These are phyloP conservation scores for Anisodus acutangulus DNA, from an alignment of 257 asterid genomes.

Conservation along the genomic window DNA sequence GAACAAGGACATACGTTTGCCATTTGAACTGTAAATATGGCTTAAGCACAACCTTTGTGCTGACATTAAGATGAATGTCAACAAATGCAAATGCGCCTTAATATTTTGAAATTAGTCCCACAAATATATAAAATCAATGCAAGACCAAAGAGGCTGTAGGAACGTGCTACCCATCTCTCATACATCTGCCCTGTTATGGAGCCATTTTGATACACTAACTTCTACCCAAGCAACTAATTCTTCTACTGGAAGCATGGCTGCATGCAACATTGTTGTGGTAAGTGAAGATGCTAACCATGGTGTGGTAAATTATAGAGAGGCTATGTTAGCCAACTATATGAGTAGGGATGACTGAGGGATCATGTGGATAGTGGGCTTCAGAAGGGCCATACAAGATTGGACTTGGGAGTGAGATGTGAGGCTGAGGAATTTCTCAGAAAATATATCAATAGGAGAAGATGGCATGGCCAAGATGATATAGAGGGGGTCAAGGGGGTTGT, in stretches of 20 bases:
- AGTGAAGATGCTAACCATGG: background rate
- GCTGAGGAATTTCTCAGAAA: slow-evolving; percentile 1
- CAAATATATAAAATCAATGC: background rate
- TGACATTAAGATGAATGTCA: background rate
- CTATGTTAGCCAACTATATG: background rate
- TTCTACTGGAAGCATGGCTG: background rate
- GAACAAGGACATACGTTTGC: background rate
- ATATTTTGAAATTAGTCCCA: background rate
- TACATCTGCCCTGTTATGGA: background rate
- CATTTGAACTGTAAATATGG: background rate
- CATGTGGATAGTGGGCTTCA: background rate
- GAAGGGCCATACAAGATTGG: background rate
- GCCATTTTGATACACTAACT: background rate
- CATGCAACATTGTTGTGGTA: background rate
- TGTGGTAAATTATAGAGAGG: background rate
- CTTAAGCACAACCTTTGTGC: background rate
- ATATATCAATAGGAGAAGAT: slow-evolving; percentile 11
- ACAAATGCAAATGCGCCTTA: background rate
- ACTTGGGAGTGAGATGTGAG: background rate
- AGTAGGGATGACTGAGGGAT: background rate
- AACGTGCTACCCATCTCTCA: background rate
- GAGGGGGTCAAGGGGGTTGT: background rate
- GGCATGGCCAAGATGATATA: background rate
- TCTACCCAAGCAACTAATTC: slow-evolving; percentile 9
- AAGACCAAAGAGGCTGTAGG: background rate